Percentiles rank a stretch among this genome's conserved stretches.
Evolutionary conservation across 495 filamentous ascomycete genomes (phyloP).

Genomic region (Hypoxylon fragiforme): DNA sequence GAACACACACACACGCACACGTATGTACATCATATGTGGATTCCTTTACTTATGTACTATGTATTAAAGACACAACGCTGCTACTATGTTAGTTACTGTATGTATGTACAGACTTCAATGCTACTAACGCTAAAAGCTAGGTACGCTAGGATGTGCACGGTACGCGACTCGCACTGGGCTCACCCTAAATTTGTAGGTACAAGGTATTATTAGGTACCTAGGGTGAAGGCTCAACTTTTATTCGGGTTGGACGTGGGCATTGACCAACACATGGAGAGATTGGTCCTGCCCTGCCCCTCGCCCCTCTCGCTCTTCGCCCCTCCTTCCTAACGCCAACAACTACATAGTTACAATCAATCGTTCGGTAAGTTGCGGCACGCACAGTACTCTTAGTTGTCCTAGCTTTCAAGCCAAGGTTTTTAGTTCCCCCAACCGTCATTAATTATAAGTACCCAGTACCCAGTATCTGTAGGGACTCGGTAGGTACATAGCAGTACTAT

Average conservation of each 20-base stretch:
- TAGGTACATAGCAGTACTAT: too few relatives aligned
- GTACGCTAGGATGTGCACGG: conserved; percentile 11
- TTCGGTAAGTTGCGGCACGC: background rate
- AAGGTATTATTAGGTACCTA: too few relatives aligned
- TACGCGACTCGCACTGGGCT: conserved; percentile 23
- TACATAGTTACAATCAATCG: background rate
- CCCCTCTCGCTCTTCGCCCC: background rate
- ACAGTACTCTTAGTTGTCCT: background rate
- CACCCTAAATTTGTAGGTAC: background rate
- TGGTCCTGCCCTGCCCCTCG: background rate
- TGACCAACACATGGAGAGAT: conserved; percentile 17
- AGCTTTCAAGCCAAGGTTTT: background rate
- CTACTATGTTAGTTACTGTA: background rate
- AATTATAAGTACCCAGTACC: too few relatives aligned
- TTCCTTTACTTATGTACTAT: background rate
- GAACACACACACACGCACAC: too few relatives aligned
- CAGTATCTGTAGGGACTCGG: too few relatives aligned
- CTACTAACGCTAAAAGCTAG: conserved; percentile 9
- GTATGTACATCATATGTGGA: too few relatives aligned
- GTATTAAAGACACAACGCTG: background rate
- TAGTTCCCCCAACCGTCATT: too few relatives aligned
- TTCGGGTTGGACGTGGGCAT: too few relatives aligned
- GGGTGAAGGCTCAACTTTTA: too few relatives aligned
- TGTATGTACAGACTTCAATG: background rate
- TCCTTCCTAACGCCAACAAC: background rate